phyloP scores from a whole-genome alignment of 1,284 basidiomycete species.

The Sanghuangporus sanghuang region DNA sequence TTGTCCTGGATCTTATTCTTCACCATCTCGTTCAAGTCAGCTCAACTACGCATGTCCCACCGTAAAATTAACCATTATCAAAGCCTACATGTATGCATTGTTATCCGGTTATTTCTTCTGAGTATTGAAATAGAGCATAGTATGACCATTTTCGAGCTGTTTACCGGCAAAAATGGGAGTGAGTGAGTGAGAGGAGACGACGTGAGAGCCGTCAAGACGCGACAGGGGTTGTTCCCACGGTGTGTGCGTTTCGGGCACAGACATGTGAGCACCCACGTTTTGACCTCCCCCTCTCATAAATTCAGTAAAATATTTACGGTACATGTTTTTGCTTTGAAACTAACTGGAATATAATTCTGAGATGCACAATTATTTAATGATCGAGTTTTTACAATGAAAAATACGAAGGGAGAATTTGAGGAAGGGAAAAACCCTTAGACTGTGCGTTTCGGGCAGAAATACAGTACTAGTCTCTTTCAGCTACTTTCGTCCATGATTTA shows the following conservation, averaged over 20 bases:
- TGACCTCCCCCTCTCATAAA: neutral
- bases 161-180: neutral
- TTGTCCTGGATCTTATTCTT: neutral
- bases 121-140: neutral
- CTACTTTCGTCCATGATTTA: neutral
- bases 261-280: neutral
- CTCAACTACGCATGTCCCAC: neutral
- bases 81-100: neutral
- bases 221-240: neutral
- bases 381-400: neutral
- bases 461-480: neutral
- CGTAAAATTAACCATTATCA: neutral
- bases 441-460: neutral
- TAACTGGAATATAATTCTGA: neutral
- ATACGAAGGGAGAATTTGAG: neutral
- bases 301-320: neutral
- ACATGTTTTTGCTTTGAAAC: neutral
- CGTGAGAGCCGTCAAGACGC: neutral
- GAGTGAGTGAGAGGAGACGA: neutral
- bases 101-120: neutral
- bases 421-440: neutral
- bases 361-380: neutral
- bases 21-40: neutral
- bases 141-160: neutral
- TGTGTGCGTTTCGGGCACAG: neutral